Evolutionary conservation across 2,329 filamentous ascomycete species (phyloP).

Genomic region (Pleurostoma richardsiae): DNA sequence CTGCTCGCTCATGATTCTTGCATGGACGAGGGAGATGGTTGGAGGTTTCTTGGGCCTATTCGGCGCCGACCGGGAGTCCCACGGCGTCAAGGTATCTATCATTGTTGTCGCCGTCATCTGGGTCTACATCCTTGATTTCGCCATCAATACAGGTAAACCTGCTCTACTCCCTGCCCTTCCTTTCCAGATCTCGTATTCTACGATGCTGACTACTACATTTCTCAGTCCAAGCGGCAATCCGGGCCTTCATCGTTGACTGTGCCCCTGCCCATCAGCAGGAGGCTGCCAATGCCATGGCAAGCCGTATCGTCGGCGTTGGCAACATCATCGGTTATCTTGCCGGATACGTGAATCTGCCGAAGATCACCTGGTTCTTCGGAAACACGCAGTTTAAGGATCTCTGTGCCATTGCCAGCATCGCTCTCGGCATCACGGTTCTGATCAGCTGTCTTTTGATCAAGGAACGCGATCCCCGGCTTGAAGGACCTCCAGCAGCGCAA

Average conservation of each 20-base stretch:
- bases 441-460: slow-evolving; percentile 65
- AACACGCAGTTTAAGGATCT: slow-evolving; percentile 90
- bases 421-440: slow-evolving; percentile 63
- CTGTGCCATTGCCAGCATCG: slow-evolving; percentile 75
- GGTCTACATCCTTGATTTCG: slow-evolving; percentile 88
- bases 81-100: slow-evolving; percentile 57
- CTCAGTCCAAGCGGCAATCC: slow-evolving; percentile 79
- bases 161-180: neutral
- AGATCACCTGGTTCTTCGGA: slow-evolving; percentile 72
- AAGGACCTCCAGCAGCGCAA: slow-evolving; percentile 55
- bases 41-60: slow-evolving; percentile 63
- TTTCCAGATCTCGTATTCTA: neutral
- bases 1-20: slow-evolving; percentile 61
- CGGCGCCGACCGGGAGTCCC: slow-evolving; percentile 61
- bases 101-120: slow-evolving; percentile 79
- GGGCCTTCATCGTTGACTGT: slow-evolving; percentile 91
- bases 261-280: slow-evolving; percentile 92
- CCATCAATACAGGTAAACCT: slow-evolving; percentile 78
- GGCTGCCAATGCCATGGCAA: slow-evolving; percentile 89
- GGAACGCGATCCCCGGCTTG: slow-evolving; percentile 75
- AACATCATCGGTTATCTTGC: slow-evolving; percentile 89
- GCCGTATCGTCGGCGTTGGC: slow-evolving; percentile 77
- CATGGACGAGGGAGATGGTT: slow-evolving; percentile 71
- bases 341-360: slow-evolving; percentile 76
- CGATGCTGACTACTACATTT: slow-evolving; percentile 2